Evolutionary conservation across 352 stramenopile genomes (phyloP), one percentile per base, ranked within the genome.

Genomic region (Pythium sp.): DNA sequence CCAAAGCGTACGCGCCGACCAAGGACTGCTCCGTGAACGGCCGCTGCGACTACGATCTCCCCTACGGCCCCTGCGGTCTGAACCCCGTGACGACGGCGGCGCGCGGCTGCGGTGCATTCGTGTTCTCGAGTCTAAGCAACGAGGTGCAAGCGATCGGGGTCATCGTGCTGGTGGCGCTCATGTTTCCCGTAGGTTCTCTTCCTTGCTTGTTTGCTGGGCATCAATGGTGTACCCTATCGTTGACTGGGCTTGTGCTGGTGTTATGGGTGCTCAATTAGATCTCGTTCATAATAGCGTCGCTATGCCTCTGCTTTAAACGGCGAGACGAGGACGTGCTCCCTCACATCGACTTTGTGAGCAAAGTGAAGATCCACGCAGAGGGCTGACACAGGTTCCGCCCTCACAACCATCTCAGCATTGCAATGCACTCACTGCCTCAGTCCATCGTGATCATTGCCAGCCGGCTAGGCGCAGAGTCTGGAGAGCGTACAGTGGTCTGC

Each of bases 231-330:
- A 43, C n/a, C 3, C 11, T 4, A 18, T n/a, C 5, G 8, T 18
- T 53, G 22, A 28, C 34, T 56, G 7, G 12, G 14, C 49, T 15
- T 58, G 34, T 36, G 12, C 14, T 58, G 14, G 30, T 32, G 30
- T 32, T 22, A 3, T 11, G 20, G 2, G 28, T 62, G 64, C 20
- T 34, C 5, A 12, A 26, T 9, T 28, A 92, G 82, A 75, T 88
- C 14, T 6, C 68, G 15, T 90, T 87, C 62, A 61, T 90, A 7
- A 2, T 87, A 11, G 67, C 62, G 28, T 86, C 82, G 0, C 2
- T 91, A 2, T 92, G 82, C 47, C 74, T 94, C 18, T 90, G 85
- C 64, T 82, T 90, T 34, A 92, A 94, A 69, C 77, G 86, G 43
- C 68, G 85, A 51, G 84, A 94, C 54, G 73, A 90, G 69, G 86